Percentiles rank a stretch among this genome's conserved stretches.
Evolutionary conservation across 2,329 filamentous ascomycete genomes (phyloP).

Genomic region (Alternaria burnsii): DNA sequence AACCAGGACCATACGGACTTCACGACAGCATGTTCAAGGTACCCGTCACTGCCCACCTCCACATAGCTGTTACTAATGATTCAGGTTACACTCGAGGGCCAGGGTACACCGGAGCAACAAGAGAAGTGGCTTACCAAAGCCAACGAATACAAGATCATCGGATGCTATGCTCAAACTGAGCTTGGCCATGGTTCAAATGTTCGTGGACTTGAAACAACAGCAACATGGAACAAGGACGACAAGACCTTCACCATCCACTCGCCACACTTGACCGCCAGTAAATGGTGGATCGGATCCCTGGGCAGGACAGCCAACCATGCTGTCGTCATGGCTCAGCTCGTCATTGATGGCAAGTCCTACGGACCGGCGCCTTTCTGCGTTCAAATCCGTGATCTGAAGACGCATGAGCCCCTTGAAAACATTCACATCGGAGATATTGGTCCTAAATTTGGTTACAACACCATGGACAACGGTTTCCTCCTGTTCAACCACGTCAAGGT

Average conservation of each 20-base stretch:
- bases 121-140: conserved; percentile 75
- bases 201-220: conserved; percentile 69
- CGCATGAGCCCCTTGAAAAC: conserved; percentile 59
- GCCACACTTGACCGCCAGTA: conserved; percentile 76
- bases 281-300: conserved; percentile 86
- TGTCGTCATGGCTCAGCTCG: conserved; percentile 80
- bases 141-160: conserved; percentile 74
- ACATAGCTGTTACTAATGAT: conserved; percentile 16
- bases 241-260: conserved; percentile 80
- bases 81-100: conserved; percentile 72
- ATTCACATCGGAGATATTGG: conserved; percentile 81
- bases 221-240: conserved; percentile 76
- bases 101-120: conserved; percentile 77
- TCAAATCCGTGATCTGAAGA: conserved; percentile 67
- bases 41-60: conserved; percentile 22
- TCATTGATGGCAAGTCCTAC: conserved; percentile 71
- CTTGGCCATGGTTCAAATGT: conserved; percentile 80
- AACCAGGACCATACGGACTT: conserved; percentile 77
- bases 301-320: conserved; percentile 80
- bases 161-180: conserved; percentile 84
- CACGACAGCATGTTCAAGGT: conserved; percentile 76
- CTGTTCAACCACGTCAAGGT: conserved; percentile 80
- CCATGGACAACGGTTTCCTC: conserved; percentile 83
- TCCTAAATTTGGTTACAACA: conserved; percentile 81
- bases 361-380: conserved; percentile 83